phyloP scores from a whole-genome alignment of 2,329 filamentous ascomycete species.

The Gyromitra esculenta region DNA sequence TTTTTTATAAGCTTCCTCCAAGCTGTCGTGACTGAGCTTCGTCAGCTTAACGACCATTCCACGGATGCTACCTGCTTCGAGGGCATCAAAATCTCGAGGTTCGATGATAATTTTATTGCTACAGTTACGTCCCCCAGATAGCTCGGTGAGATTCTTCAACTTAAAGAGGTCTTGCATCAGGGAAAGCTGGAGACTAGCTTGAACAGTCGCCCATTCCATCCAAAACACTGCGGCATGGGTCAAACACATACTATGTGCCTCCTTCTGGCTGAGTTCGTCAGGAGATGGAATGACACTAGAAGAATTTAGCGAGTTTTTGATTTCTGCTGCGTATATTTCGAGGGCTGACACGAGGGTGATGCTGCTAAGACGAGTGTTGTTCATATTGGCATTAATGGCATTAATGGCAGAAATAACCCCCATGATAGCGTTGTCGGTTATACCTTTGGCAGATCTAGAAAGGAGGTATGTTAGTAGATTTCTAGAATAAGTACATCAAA shows the following conservation, averaged over 20 bases:
- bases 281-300: neutral
- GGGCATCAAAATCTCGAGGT: constrained; percentile 1
- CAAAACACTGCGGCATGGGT: constrained; percentile 37
- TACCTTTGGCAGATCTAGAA: neutral
- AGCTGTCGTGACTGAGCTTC: constrained; percentile 33
- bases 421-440: constrained; percentile 24
- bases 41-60: constrained; percentile 27
- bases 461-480: neutral
- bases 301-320: neutral
- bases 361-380: constrained; percentile 23
- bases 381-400: constrained; percentile 37
- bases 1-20: constrained; percentile 32
- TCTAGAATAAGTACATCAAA: neutral
- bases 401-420: constrained; percentile 32
- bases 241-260: constrained; percentile 22
- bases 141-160: constrained; percentile 25
- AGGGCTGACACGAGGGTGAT: constrained; percentile 19
- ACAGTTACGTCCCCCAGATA: neutral
- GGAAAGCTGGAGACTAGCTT: constrained; percentile 26
- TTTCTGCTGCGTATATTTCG: constrained; percentile 32
- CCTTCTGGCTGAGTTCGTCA: neutral
- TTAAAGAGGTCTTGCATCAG: constrained; percentile 39
- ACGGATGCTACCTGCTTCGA: constrained; percentile 29
- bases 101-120: constrained; percentile 4
- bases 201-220: constrained; percentile 39